These are phyloP conservation scores for Sclerotiophoma versabilis DNA, from an alignment of 2,329 filamentous ascomycete genomes.

Conservation along the genomic window DNA sequence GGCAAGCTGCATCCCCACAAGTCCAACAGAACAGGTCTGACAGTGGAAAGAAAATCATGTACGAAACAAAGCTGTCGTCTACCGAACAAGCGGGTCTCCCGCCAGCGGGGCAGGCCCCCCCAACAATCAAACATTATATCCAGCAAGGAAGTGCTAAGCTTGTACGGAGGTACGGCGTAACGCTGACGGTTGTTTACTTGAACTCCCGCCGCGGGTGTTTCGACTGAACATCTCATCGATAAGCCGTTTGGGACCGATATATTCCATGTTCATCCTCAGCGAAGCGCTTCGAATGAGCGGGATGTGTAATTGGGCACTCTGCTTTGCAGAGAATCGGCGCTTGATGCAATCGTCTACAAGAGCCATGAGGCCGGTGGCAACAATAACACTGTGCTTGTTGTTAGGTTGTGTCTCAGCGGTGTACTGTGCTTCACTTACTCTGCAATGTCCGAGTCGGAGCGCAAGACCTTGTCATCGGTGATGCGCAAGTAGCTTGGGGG, in stretches of 20 bases:
- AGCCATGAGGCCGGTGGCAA: constrained; percentile 86
- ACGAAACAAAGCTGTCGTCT: constrained; percentile 31
- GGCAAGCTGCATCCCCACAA: constrained; percentile 19
- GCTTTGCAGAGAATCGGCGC: constrained; percentile 71
- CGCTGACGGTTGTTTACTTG: constrained; percentile 38
- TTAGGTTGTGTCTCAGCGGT: constrained; percentile 25
- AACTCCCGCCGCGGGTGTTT: constrained; percentile 27
- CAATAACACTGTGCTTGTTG: constrained; percentile 71
- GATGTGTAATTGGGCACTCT: constrained; percentile 59
- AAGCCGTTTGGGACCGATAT: constrained; percentile 67
- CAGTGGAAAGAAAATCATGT: constrained; percentile 34
- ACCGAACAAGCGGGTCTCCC: constrained; percentile 22
- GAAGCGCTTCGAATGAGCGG: constrained; percentile 59
- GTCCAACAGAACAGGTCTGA: constrained; percentile 34
- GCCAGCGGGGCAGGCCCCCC: constrained; percentile 20
- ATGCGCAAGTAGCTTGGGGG: constrained; percentile 92
- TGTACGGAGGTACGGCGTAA: constrained; percentile 31
- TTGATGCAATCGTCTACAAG: constrained; percentile 93
- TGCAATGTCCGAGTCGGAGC: constrained; percentile 77
- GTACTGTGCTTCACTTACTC: constrained; percentile 69
- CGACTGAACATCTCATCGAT: constrained; percentile 71
- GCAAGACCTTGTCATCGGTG: constrained; percentile 73
- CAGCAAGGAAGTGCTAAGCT: constrained; percentile 15
- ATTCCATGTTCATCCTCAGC: constrained; percentile 66
- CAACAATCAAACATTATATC: constrained; percentile 25